Evolutionary conservation across 2,329 filamentous ascomycete genomes (phyloP).

Genomic region (Aspergillus caelatus): DNA sequence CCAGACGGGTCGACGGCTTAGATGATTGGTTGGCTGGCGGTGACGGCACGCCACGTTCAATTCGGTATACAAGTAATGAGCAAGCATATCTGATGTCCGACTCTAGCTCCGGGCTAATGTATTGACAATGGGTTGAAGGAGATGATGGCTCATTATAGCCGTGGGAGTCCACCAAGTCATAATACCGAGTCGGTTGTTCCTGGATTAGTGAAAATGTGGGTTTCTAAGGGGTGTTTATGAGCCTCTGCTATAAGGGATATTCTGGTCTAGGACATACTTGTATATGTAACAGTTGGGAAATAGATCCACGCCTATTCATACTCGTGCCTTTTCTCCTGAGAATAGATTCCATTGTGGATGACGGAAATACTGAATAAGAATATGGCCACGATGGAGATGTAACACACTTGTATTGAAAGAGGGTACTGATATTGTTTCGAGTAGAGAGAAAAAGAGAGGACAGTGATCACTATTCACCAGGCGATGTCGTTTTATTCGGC

Average conservation of each 20-base stretch:
- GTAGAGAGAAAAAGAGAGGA: background rate
- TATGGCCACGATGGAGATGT: background rate
- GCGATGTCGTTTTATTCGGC: background rate
- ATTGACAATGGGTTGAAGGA: constrained; percentile 37
- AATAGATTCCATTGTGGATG: constrained; percentile 19
- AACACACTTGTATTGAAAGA: background rate
- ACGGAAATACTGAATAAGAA: background rate
- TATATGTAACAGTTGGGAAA: constrained; percentile 13
- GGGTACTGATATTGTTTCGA: too few relatives aligned
- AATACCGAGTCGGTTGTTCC: constrained; percentile 26
- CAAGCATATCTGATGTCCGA: constrained; percentile 40
- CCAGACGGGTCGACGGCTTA: background rate
- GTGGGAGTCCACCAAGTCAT: constrained; percentile 40
- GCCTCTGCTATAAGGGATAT: background rate
- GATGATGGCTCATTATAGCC: constrained; percentile 34
- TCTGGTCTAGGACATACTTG: constrained; percentile 12
- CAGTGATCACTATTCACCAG: background rate
- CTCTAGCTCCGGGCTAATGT: constrained; percentile 36
- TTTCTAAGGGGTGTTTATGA: constrained; percentile 15
- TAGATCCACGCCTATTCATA: constrained; percentile 15
- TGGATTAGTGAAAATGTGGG: constrained; percentile 17
- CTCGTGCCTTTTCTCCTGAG: constrained; percentile 11
- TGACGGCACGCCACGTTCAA: constrained; percentile 27
- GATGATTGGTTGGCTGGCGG: background rate
- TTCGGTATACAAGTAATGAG: constrained; percentile 32